Evolutionary conservation across 2,329 filamentous ascomycete species (phyloP).

Genomic region (Diaporthe humulicola): DNA sequence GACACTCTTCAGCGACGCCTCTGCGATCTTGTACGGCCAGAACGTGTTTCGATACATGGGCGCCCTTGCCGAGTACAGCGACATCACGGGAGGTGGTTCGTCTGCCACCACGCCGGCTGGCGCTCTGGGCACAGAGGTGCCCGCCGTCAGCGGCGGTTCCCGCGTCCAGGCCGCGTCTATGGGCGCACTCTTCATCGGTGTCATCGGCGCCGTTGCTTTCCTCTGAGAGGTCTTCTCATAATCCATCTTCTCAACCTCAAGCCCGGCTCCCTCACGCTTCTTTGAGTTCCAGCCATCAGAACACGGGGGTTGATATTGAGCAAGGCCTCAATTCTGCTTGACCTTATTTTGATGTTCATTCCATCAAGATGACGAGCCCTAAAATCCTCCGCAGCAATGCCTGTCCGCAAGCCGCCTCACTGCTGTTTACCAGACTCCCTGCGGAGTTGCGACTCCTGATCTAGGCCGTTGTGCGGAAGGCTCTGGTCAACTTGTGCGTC

Average conservation of each 20-base stretch:
- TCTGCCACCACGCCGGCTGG: constrained; percentile 41
- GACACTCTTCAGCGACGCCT: constrained; percentile 53
- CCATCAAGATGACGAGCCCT: no score
- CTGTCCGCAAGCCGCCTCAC: no score
- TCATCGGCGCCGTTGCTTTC: constrained; percentile 51
- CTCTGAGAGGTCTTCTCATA: constrained; percentile 48
- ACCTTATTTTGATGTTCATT: neutral
- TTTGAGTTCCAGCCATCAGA: neutral
- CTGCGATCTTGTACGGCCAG: constrained; percentile 59
- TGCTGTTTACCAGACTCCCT: no score
- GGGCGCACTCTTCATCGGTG: constrained; percentile 50
- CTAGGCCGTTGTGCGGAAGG: no score
- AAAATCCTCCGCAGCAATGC: no score
- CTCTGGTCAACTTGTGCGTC: no score
- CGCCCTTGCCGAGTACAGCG: constrained; percentile 46
- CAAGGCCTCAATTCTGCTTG: neutral
- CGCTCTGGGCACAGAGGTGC: neutral
- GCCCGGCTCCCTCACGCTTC: no score
- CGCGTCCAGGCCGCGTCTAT: constrained; percentile 49
- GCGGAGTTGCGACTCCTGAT: no score
- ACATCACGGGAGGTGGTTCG: no score
- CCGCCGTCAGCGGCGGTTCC: constrained; percentile 47
- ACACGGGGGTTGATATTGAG: neutral
- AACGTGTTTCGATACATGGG: constrained; percentile 61
- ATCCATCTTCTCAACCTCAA: no score